Evolutionary conservation across 768 basidiomycete genomes (phyloP).

Genomic region (Vararia minispora): DNA sequence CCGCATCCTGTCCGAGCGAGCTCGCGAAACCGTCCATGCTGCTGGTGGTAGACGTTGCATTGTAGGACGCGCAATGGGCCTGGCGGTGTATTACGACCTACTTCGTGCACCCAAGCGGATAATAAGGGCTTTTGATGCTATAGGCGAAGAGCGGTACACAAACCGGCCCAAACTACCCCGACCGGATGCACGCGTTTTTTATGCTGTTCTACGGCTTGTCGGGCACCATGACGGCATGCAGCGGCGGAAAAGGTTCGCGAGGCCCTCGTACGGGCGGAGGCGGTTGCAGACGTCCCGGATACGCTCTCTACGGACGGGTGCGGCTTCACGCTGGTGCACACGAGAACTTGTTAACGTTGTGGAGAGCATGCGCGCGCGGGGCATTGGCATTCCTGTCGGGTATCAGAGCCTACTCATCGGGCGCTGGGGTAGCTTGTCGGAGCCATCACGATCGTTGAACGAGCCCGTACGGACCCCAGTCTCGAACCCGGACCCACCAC

Average conservation of each 20-base stretch:
- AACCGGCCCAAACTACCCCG: slow-evolving; percentile 22
- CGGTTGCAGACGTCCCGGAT: slow-evolving; percentile 18
- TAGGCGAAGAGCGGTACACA: slow-evolving; percentile 13
- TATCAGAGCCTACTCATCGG: slow-evolving; percentile 8
- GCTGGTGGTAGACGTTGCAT: too few relatives aligned
- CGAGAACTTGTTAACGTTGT: slow-evolving; percentile 8
- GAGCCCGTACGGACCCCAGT: neutral
- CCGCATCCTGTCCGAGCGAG: too few relatives aligned
- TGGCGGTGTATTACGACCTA: too few relatives aligned
- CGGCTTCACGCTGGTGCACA: slow-evolving; percentile 3
- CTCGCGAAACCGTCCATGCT: too few relatives aligned
- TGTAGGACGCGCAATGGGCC: too few relatives aligned
- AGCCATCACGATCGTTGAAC: neutral
- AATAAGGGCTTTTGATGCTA: slow-evolving; percentile 4
- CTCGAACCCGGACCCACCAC: neutral
- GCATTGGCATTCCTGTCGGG: slow-evolving; percentile 7
- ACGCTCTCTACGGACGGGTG: neutral
- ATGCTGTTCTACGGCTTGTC: slow-evolving; percentile 39
- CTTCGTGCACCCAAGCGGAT: too few relatives aligned
- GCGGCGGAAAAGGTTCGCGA: slow-evolving; percentile 9
- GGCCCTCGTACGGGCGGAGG: slow-evolving; percentile 21
- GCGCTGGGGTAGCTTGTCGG: neutral
- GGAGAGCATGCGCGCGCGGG: slow-evolving; percentile 2
- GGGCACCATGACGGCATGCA: slow-evolving; percentile 8
- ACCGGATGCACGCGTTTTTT: slow-evolving; percentile 61